Base-by-base conservation (phyloP, 768 basidiomycete genomes). In the Hemileccinum rubropunctum region DNA sequence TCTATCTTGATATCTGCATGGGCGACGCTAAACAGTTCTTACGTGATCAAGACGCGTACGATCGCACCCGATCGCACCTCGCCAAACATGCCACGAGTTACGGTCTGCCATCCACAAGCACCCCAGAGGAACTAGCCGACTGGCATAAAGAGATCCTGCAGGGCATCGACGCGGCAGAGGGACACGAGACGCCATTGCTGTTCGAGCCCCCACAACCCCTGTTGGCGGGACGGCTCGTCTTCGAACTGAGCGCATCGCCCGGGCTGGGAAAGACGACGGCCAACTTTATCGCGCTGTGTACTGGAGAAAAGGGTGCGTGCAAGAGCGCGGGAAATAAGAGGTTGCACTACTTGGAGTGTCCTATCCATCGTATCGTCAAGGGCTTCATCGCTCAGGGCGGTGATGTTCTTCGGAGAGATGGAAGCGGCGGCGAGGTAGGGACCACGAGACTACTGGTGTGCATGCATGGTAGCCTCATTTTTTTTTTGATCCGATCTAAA, bases 351-450 rank as follows among this genome's bases (percentile, higher is more conserved):
- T 39, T 69, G 33, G 72, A 65, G 3, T 71, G 65, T 33, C 73
- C 73, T 26, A 67, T 82, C 1, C 78, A 79, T 61, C 66, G 77
- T 10, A 67, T 77, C 55, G 72, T 75, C 39, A 67, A 69, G 52
- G 77, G 68, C 13, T 81, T 79, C 44, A 68, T 80, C 4, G 74
- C 75, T 1, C 79, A 82, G 56, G 75, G 76, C n/a, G 79, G 79
- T 6, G 78, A 82, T 56, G 65, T 80, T 34, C 79, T 78, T 18
- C 59, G 79, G 38, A 71, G 73, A 6, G 80, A 81, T 56, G 80
- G 79, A 30, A 73, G 70, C 44, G 77, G 78, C 1, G 80, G 80
- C 13, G 79, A 81, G 74, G 74, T 80, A 61, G 54, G 23, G 66
- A 64, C 35, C 37, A 37, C 26, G 46, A 21, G 35, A 47, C 37